Base-by-base conservation (phyloP, 1,139 yeast species). In the Saccharomyces hybrid region DNA sequence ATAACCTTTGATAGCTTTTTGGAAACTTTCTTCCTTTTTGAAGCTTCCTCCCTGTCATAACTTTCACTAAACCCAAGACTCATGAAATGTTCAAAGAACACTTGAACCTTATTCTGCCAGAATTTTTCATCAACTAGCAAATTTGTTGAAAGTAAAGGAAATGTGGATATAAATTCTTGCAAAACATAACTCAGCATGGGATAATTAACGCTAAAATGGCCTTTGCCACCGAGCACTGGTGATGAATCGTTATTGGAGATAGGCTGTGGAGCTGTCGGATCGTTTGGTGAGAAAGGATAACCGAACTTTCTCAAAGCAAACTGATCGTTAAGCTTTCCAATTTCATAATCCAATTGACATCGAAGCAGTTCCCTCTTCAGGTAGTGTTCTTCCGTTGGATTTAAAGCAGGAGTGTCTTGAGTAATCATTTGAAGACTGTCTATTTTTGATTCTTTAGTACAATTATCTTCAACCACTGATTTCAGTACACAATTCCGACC, bases 51-150 rank as follows among this genome's bases (percentile, higher is more conserved):
- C 44, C 87, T 75, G 61, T 93, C 88, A 54, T 84, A 86, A 26
- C 86, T 78, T 20, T 86, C 79, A 60, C 86, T 81, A 54, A 90
- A 80, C 47, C 82, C 81, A 67, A 87, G 82, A 31, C 77, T 72
- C 67, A 87, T 86, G 70, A 91, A 84, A 56, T 84, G 80, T 65
- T 88, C 95, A 62, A 86, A 78, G 66, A 90, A 89, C 44, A 83
- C 83, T 68, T 90, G 97, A 0, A 89, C 84, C 42, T 85, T 84
- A 49, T 76, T 76, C 56, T 81, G 81, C 97, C 97, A 91, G 65
- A 91, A 88, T 51, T 73, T 72, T 20, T 72, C 70, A 60, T 81
- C 83, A 55, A 78, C 78, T 1, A 80, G 68, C 47, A 69, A 54
- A 23, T 69, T 75, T 32, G 74, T 66, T 2, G 84, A 74, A 26